These are phyloP conservation scores for Wickerhamomyces ciferrii DNA, from an alignment of 805 yeast species.

Conservation along the genomic window DNA sequence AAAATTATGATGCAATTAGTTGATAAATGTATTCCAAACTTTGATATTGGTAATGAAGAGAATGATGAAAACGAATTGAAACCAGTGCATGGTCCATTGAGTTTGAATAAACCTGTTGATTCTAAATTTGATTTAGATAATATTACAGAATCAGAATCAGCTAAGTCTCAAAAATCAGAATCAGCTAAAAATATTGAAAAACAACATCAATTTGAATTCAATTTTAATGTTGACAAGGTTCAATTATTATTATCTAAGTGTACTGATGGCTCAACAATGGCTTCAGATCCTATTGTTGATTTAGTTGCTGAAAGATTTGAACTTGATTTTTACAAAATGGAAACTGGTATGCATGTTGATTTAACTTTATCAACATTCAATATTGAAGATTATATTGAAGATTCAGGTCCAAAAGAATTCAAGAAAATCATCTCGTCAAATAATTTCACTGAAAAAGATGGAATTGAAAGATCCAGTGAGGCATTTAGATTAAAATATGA, in stretches of 20 bases:
- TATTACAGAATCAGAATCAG: constrained; percentile 3
- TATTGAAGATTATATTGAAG: constrained; percentile 71
- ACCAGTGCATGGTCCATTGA: constrained; percentile 10
- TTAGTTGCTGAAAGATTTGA: constrained; percentile 61
- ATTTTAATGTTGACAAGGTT: constrained; percentile 62
- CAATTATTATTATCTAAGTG: constrained; percentile 64
- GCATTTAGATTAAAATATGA: constrained; percentile 56
- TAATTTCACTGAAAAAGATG: constrained; percentile 33
- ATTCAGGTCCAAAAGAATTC: constrained; percentile 55
- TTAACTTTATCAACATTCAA: constrained; percentile 59
- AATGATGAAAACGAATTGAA: constrained; percentile 28
- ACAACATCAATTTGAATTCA: constrained; percentile 70
- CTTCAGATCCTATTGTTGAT: constrained; percentile 66
- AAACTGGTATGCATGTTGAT: constrained; percentile 58
- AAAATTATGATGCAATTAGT: constrained; percentile 78
- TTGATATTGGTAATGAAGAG: constrained; percentile 24
- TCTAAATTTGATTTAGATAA: constrained; percentile 9
- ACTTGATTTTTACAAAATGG: constrained; percentile 55
- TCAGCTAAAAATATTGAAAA: constrained; percentile 3
- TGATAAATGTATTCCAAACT: constrained; percentile 59
- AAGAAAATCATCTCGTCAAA: constrained; percentile 67
- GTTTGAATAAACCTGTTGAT: constrained; percentile 6
- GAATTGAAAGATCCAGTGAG: constrained; percentile 32
- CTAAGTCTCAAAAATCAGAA: too few relatives aligned
- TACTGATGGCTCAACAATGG: constrained; percentile 51